Conservation (phyloP, 106 monocot species). For the Apostasia ramifera region DNA sequence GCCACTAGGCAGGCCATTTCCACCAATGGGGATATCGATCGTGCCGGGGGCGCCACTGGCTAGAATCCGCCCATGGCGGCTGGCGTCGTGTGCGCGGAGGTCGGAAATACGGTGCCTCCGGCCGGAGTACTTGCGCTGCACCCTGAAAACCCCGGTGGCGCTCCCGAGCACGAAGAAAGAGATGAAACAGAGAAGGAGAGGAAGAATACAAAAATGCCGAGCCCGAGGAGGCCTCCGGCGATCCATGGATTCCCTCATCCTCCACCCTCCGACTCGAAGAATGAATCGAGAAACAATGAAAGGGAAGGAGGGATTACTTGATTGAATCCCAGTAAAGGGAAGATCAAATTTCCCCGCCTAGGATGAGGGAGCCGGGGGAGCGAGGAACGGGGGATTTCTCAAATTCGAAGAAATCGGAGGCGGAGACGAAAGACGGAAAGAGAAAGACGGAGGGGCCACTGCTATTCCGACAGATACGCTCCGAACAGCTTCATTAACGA, state of each 20-base stretch:
- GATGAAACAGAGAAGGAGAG: slow-evolving; percentile 1
- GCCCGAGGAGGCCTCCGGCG: not conserved
- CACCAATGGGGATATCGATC: slow-evolving; percentile 63
- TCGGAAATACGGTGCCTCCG: slow-evolving; percentile 16
- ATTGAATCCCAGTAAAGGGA: too few relatives aligned
- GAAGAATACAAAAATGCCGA: not conserved
- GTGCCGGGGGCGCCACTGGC: slow-evolving; percentile 17
- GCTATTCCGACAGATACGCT: too few relatives aligned
- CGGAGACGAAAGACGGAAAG: too few relatives aligned
- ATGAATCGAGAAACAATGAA: not conserved
- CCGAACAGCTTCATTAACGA: too few relatives aligned
- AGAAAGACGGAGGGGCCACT: too few relatives aligned
- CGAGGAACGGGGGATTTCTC: too few relatives aligned
- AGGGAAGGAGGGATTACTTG: not conserved
- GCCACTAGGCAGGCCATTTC: slow-evolving; percentile 49
- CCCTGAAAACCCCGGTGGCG: slow-evolving; percentile 44
- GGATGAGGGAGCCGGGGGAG: too few relatives aligned
- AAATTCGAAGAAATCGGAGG: too few relatives aligned
- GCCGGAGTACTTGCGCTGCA: slow-evolving; percentile 38
- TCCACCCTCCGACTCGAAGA: not conserved
- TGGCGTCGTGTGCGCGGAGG: slow-evolving; percentile 57
- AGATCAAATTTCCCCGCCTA: too few relatives aligned
- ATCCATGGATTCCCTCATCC: not conserved
- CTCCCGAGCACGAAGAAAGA: not conserved
- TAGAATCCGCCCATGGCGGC: slow-evolving; percentile 53